Percentiles rank a stretch among this genome's conserved stretches.
Conservation (phyloP, 306 rosid species). For the Cucumis hystrix region DNA sequence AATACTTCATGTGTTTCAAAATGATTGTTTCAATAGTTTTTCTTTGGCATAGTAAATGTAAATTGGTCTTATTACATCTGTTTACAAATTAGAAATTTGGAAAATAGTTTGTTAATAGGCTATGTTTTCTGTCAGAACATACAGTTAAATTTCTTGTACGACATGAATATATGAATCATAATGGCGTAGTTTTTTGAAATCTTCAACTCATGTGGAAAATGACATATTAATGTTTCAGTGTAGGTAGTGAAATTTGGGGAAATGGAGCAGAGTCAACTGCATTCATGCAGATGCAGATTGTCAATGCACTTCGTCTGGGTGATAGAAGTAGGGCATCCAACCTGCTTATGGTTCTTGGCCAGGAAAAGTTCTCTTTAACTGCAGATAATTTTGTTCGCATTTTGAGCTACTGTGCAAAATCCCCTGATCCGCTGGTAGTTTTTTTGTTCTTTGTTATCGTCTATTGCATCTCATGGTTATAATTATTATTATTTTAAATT, state of each 20-base stretch:
- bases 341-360: slow-evolving; percentile 43
- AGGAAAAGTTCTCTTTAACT: slow-evolving; percentile 26
- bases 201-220: neutral
- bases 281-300: slow-evolving; percentile 37
- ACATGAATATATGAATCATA: neutral
- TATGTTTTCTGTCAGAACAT: neutral
- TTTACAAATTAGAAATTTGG: neutral
- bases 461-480: neutral
- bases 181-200: neutral
- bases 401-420: slow-evolving; percentile 46
- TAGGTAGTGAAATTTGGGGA: slow-evolving; percentile 19
- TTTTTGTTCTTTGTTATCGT: neutral
- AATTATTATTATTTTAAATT: neutral
- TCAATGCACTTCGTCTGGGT: slow-evolving; percentile 45
- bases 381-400: slow-evolving; percentile 47
- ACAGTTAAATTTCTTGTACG: neutral
- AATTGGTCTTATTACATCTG: neutral
- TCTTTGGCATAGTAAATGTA: neutral
- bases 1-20: neutral
- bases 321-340: slow-evolving; percentile 48
- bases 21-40: neutral
- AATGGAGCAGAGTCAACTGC: slow-evolving; percentile 18
- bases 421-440: slow-evolving; percentile 82
- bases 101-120: neutral
- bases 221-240: slow-evolving; percentile 9